phyloP scores from a whole-genome alignment of 1,284 basidiomycete species.

The Rhodofomes roseus region DNA sequence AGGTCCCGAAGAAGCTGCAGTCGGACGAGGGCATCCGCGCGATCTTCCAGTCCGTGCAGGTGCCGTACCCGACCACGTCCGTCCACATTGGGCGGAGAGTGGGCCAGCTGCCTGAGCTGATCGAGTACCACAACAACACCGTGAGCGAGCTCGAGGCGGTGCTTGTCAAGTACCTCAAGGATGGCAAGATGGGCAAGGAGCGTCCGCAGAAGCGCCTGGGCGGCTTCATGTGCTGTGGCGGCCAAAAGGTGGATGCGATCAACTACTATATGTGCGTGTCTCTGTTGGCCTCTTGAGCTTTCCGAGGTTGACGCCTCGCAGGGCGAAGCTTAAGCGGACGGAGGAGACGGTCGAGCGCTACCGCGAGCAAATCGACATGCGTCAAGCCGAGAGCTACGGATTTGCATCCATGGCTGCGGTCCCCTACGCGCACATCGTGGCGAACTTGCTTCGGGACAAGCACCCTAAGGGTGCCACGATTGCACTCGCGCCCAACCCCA shows the following conservation, averaged over 20 bases:
- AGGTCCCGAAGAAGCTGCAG: conserved; percentile 72
- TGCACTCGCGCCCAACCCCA: conserved; percentile 78
- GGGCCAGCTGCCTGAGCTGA: conserved; percentile 71
- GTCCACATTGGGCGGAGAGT: conserved; percentile 80
- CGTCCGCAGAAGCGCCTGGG: conserved; percentile 75
- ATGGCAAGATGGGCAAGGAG: conserved; percentile 67
- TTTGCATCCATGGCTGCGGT: conserved; percentile 94
- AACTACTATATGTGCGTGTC: conserved; percentile 72
- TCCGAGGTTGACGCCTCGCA: conserved; percentile 23
- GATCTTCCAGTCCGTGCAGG: conserved; percentile 68
- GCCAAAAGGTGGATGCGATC: conserved; percentile 76
- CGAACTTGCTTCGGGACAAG: conserved; percentile 63
- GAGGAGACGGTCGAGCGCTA: conserved; percentile 80
- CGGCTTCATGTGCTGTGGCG: conserved; percentile 73
- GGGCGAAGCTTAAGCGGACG: conserved; percentile 69
- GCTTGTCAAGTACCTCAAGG: conserved; percentile 83
- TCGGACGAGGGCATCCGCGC: conserved; percentile 72
- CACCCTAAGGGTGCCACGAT: conserved; percentile 71
- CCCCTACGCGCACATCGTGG: conserved; percentile 85
- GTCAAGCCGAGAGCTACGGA: conserved; percentile 86
- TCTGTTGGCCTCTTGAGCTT: background rate
- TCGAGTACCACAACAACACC: conserved; percentile 83
- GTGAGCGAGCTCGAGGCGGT: conserved; percentile 82
- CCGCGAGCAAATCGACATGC: conserved; percentile 67
- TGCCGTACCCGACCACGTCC: conserved; percentile 81